phyloP scores from a whole-genome alignment of 2,329 filamentous ascomycete species.

The Aurifilum marmelostoma region DNA sequence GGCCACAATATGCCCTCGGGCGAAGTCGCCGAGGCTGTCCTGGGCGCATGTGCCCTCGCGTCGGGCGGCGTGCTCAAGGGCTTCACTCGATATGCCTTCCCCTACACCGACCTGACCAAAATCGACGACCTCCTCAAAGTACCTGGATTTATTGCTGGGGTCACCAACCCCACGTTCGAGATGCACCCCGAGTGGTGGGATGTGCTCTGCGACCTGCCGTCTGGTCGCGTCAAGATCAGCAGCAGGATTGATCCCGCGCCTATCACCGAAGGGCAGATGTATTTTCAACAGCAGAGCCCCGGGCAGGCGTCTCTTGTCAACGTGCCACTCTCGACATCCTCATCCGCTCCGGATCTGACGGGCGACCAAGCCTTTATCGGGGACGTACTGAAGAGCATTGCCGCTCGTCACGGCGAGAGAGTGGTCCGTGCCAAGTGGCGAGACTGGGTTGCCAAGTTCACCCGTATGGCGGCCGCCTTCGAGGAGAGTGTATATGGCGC shows the following conservation, averaged over 20 bases:
- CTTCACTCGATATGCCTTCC: conserved; percentile 95
- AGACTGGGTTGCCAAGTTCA: conserved; percentile 93
- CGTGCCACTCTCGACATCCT: conserved; percentile 43
- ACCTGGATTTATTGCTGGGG: conserved; percentile 94
- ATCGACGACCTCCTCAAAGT: conserved; percentile 96
- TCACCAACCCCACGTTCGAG: conserved; percentile 96
- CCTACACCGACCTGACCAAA: conserved; percentile 96
- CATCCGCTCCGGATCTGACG: conserved; percentile 66
- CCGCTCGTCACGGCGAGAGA: conserved; percentile 83
- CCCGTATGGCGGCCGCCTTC: conserved; percentile 87
- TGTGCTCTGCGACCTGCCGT: conserved; percentile 88
- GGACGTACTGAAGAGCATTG: conserved; percentile 80
- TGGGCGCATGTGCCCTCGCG: conserved; percentile 92
- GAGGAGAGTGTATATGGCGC: conserved; percentile 95
- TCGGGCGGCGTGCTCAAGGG: conserved; percentile 91
- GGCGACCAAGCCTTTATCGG: conserved; percentile 90
- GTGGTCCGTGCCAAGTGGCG: conserved; percentile 92
- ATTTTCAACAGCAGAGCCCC: conserved; percentile 82
- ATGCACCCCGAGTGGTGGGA: conserved; percentile 99
- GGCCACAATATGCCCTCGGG: conserved; percentile 94
- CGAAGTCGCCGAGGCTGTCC: conserved; percentile 95
- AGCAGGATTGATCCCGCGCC: conserved; percentile 80
- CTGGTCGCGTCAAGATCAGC: conserved; percentile 92
- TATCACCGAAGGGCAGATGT: conserved; percentile 80
- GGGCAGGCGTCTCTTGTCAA: conserved; percentile 55